phyloP scores from a whole-genome alignment of 2,329 filamentous ascomycete genomes.

The Grosmannia penicillata region DNA sequence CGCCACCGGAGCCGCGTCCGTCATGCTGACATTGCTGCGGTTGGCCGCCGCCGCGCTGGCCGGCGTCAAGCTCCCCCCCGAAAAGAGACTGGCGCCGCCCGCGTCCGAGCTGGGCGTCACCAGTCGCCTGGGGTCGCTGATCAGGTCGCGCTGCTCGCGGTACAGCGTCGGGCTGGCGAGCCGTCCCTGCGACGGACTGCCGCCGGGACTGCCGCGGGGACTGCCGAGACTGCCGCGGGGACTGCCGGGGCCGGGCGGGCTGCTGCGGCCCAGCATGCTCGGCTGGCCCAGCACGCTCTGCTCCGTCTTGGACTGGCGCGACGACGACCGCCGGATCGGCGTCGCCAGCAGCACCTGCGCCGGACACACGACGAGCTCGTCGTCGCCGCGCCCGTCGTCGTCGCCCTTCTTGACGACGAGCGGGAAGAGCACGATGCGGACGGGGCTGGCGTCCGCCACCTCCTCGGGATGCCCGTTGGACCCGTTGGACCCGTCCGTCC shows the following conservation, averaged over 20 bases:
- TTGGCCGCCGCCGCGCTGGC: slow-evolving; percentile 22
- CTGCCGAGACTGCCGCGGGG: too few species aligned
- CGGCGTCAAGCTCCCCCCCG: slow-evolving; percentile 12
- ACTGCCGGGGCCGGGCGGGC: too few species aligned
- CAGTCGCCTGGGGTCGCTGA: slow-evolving; percentile 14
- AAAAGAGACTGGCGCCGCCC: slow-evolving; percentile 27
- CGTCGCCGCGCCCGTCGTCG: slow-evolving; percentile 72
- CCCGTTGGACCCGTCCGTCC: slow-evolving; percentile 9
- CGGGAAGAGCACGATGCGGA: slow-evolving; percentile 89
- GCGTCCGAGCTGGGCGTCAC: slow-evolving; percentile 36
- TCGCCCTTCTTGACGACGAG: slow-evolving; percentile 93
- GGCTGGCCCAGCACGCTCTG: too few species aligned
- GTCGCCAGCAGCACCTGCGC: slow-evolving; percentile 77
- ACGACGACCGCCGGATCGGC: slow-evolving; percentile 17
- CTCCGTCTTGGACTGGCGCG: slow-evolving; percentile 4
- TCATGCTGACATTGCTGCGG: slow-evolving; percentile 22
- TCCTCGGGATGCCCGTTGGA: background rate
- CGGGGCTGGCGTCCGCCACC: slow-evolving; percentile 34
- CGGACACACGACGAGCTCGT: slow-evolving; percentile 89
- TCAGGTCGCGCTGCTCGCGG: too few species aligned
- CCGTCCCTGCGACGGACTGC: too few species aligned
- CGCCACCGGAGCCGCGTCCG: slow-evolving; percentile 8
- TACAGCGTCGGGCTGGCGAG: too few species aligned
- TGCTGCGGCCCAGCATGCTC: too few species aligned
- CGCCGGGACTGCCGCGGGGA: too few species aligned